Percentiles rank a stretch among this genome's conserved stretches.
These are phyloP conservation scores for Hypoxylon perforatum DNA, from an alignment of 495 filamentous ascomycete genomes.

Conservation along the genomic window DNA sequence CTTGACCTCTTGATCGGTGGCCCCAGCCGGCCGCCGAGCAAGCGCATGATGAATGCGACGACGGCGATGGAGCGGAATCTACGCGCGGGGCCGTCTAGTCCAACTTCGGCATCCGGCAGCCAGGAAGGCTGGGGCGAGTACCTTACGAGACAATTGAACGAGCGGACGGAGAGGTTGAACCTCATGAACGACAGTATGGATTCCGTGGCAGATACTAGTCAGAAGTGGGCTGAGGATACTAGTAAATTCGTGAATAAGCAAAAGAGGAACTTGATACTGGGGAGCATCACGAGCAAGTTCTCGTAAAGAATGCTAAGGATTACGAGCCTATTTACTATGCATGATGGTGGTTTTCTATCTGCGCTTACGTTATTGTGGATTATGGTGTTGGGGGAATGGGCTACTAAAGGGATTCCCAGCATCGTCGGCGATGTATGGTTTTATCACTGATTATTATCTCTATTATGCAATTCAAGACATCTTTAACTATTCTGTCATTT, in stretches of 20 bases:
- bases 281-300: slow-evolving; percentile 63
- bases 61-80: slow-evolving; percentile 56
- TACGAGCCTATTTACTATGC: not conserved
- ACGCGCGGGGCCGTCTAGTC: slow-evolving; percentile 55
- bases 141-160: slow-evolving; percentile 85
- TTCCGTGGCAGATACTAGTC: slow-evolving; percentile 78
- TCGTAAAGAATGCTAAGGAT: slow-evolving; percentile 33
- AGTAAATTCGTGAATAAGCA: slow-evolving; percentile 85
- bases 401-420: slow-evolving; percentile 24
- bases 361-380: not conserved
- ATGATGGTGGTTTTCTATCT: not conserved
- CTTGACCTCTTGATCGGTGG: slow-evolving; percentile 93
- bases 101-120: slow-evolving; percentile 68
- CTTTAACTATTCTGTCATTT: too few species aligned
- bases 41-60: slow-evolving; percentile 69
- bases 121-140: slow-evolving; percentile 69
- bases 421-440: slow-evolving; percentile 13
- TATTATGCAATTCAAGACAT: too few species aligned
- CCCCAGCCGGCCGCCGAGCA: slow-evolving; percentile 83
- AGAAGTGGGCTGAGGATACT: slow-evolving; percentile 86
- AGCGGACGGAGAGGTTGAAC: slow-evolving; percentile 86
- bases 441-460: slow-evolving; percentile 6
- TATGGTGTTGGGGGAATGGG: slow-evolving; percentile 21
- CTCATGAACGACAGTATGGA: slow-evolving; percentile 87
- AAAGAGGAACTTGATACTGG: slow-evolving; percentile 83